A percentile compares a stretch with the other conserved stretches of the same genome.
Evolutionary conservation across 2,329 filamentous ascomycete species (phyloP).

Genomic region (Verticillium tricorpus): DNA sequence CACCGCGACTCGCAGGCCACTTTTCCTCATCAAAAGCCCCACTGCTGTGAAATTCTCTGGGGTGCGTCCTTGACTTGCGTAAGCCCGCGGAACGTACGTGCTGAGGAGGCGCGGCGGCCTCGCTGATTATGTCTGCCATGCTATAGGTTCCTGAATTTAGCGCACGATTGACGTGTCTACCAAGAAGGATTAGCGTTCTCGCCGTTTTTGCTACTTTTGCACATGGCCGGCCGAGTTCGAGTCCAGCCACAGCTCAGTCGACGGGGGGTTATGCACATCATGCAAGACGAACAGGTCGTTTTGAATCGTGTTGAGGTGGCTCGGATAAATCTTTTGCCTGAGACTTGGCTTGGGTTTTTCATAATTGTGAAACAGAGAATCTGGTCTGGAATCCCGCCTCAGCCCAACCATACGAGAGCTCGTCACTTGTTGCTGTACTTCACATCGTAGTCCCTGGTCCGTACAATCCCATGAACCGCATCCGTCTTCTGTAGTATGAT

Average conservation of each 20-base stretch:
- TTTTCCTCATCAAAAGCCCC: background rate
- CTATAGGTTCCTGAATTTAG: background rate
- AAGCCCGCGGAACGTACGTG: background rate
- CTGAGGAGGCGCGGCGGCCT: background rate
- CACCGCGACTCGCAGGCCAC: background rate
- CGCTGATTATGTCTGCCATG: background rate
- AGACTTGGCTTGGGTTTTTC: too few relatives aligned
- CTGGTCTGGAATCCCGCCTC: too few relatives aligned
- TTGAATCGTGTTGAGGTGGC: too few relatives aligned
- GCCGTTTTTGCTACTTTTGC: too few relatives aligned
- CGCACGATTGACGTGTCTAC: too few relatives aligned
- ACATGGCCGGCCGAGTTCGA: too few relatives aligned
- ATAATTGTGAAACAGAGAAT: too few relatives aligned
- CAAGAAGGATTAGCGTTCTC: too few relatives aligned
- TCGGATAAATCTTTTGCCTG: too few relatives aligned
- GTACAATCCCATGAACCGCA: background rate
- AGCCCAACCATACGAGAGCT: background rate
- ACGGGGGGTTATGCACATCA: too few relatives aligned
- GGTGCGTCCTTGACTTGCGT: background rate
- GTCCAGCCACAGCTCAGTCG: too few relatives aligned
- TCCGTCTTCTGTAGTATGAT: constrained; percentile 3
- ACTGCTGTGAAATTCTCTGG: background rate
- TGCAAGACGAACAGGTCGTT: too few relatives aligned
- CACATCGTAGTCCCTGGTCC: background rate
- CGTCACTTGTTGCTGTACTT: constrained; percentile 1